Base-by-base conservation (phyloP, 345 rosid genomes). In the Sonneratia alba region DNA sequence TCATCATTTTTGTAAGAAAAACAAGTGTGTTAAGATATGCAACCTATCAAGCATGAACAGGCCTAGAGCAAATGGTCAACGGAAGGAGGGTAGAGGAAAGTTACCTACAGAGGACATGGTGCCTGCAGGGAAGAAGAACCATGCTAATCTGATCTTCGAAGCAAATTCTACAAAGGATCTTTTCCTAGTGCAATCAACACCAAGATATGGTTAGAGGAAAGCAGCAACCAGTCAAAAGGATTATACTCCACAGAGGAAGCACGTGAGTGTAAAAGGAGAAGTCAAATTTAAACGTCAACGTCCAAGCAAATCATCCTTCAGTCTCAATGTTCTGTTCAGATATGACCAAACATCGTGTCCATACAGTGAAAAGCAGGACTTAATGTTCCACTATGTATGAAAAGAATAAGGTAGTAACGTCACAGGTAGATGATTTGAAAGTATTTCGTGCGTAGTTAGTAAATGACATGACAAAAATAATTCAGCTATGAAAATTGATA, bases 81-180 rank as follows among this genome's bases (percentile, higher is more conserved):
- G 18, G 59, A 5, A 3, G 36, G 12, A 57, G 14, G 48, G 55
- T 43, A 67, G 11, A 66, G 19, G 68, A 38, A 18, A 66, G 49
- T 24, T 84, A 91, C 97, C 98, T 85, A 88, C 97, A 93, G 62
- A 89, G 91, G 78, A 79, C 83, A 43, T 85, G 92, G 82, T 93
- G 98, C 78, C 94, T 82, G 81, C 97, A 91, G 9, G 97, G 97
- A 68, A 93, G 92, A 66, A 88, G 79, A 73, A 93, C 94, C 27
- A 84, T 66, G 19, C 84, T 81, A 68, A 93, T 93, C 16, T 92
- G 92, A 69, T 86, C 96, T 83, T 89, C 96, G 21, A 91, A 93
- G 86, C 97, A 93, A 73, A 91, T 78, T 86, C 94, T 81, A 69
- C 96, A 91, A 7, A 93, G 88, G 63, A 91, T 89, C 81, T 85